Percentiles rank a stretch among this genome's conserved stretches.
These are phyloP conservation scores for Sherardia arvensis DNA, from an alignment of 257 asterid species.

Conservation along the genomic window DNA sequence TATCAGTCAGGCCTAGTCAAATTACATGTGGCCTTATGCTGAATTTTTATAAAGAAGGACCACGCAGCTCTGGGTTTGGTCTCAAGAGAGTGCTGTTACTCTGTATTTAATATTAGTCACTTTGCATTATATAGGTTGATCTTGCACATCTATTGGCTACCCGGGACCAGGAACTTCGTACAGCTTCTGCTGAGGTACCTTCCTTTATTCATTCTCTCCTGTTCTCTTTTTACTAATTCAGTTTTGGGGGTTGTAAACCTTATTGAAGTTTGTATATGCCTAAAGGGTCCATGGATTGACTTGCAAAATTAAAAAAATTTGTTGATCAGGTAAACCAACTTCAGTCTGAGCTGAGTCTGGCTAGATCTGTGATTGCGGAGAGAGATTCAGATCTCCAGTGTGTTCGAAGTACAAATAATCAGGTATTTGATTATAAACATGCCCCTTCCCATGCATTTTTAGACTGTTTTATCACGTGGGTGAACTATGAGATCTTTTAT, in stretches of 20 bases:
- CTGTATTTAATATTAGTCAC: neutral
- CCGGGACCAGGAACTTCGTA: slow-evolving; percentile 95
- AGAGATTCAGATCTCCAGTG: slow-evolving; percentile 79
- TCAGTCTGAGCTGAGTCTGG: slow-evolving; percentile 88
- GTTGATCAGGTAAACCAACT: slow-evolving; percentile 93
- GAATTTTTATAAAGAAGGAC: neutral
- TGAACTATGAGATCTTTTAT: neutral
- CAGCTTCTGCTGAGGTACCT: slow-evolving; percentile 86
- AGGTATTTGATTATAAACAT: slow-evolving; percentile 40
- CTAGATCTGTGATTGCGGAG: slow-evolving; percentile 90
- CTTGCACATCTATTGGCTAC: slow-evolving; percentile 90
- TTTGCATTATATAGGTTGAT: slow-evolving; percentile 61
- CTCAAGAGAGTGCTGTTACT: neutral
- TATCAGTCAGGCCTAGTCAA: neutral
- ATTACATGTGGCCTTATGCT: neutral
- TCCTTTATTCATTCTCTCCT: neutral
- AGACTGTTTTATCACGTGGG: neutral
- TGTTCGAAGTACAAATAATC: slow-evolving; percentile 67
- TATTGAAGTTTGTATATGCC: neutral
- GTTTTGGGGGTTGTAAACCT: neutral
- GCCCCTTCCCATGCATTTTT: neutral
- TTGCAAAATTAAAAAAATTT: no score
- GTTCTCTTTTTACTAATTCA: neutral
- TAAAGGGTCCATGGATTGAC: no score
- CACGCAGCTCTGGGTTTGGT: neutral